Evolutionary conservation across 305 asterid genomes (phyloP).

Genomic region (Solanum hybrid): DNA sequence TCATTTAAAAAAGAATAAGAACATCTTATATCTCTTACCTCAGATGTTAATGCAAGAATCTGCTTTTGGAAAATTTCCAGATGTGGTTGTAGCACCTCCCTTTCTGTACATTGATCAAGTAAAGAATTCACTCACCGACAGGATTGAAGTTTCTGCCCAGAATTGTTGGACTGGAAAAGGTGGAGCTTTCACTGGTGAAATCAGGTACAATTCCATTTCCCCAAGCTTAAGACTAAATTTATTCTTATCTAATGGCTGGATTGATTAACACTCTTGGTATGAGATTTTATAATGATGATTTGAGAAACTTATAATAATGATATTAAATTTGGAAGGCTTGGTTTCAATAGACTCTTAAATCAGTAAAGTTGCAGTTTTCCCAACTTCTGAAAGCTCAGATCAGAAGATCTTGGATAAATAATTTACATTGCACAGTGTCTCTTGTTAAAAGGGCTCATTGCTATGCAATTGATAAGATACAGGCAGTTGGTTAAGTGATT

Average conservation of each 20-base stretch:
- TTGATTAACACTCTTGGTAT: background rate
- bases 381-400: background rate
- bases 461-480: background rate
- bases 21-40: background rate
- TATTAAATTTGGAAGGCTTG: background rate
- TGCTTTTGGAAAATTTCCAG: constrained; percentile 28
- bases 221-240: background rate
- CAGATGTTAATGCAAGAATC: background rate
- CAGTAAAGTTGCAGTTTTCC: background rate
- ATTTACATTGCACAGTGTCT: background rate
- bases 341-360: background rate
- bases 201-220: constrained; percentile 41
- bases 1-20: background rate
- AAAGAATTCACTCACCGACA: constrained; percentile 50
- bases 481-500: background rate
- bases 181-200: constrained; percentile 96
- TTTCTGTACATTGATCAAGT: constrained; percentile 86
- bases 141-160: constrained; percentile 76
- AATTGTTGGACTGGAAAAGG: constrained; percentile 94
- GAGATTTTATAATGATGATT: background rate
- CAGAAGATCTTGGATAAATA: background rate
- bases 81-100: constrained; percentile 92
- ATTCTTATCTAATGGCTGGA: background rate
- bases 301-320: background rate
- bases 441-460: background rate